A percentile compares a stretch with the other conserved stretches of the same genome.
phyloP scores from a whole-genome alignment of 2,329 filamentous ascomycete species.

The Daldinia sp. region DNA sequence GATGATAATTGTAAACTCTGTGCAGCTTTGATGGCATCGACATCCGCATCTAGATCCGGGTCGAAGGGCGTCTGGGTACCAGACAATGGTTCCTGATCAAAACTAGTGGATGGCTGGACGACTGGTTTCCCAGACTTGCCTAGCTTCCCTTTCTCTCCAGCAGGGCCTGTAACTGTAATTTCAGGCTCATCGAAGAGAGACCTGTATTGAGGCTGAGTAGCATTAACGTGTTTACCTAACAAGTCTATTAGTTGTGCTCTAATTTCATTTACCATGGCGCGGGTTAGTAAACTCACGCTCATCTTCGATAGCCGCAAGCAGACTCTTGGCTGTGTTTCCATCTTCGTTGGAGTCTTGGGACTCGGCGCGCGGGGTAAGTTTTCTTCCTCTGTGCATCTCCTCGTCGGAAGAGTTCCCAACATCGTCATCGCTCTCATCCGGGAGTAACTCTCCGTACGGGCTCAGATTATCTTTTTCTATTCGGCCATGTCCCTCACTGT shows the following conservation, averaged over 20 bases:
- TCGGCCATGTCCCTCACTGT: slow-evolving; percentile 58
- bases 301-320: slow-evolving; percentile 79
- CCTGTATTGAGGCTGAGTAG: slow-evolving; percentile 63
- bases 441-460: slow-evolving; percentile 71
- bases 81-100: slow-evolving; percentile 72
- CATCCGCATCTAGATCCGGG: slow-evolving; percentile 86
- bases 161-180: slow-evolving; percentile 70
- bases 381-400: slow-evolving; percentile 69
- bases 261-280: slow-evolving; percentile 11
- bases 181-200: slow-evolving; percentile 73
- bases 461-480: slow-evolving; percentile 73
- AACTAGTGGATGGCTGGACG: slow-evolving; percentile 85
- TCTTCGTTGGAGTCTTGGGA: slow-evolving; percentile 50
- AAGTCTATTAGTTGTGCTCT: slow-evolving; percentile 38
- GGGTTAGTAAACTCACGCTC: slow-evolving; percentile 75
- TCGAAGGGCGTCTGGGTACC: slow-evolving; percentile 68
- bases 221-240: slow-evolving; percentile 62
- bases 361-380: slow-evolving; percentile 59
- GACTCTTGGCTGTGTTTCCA: slow-evolving; percentile 55
- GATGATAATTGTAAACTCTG: slow-evolving; percentile 84
- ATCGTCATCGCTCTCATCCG: slow-evolving; percentile 73
- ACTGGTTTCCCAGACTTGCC: slow-evolving; percentile 57
- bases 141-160: slow-evolving; percentile 66
- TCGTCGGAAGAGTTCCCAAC: slow-evolving; percentile 66
- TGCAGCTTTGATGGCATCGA: slow-evolving; percentile 85